Conservation (phyloP, 768 basidiomycete species). For the Trametes sanguinea region DNA sequence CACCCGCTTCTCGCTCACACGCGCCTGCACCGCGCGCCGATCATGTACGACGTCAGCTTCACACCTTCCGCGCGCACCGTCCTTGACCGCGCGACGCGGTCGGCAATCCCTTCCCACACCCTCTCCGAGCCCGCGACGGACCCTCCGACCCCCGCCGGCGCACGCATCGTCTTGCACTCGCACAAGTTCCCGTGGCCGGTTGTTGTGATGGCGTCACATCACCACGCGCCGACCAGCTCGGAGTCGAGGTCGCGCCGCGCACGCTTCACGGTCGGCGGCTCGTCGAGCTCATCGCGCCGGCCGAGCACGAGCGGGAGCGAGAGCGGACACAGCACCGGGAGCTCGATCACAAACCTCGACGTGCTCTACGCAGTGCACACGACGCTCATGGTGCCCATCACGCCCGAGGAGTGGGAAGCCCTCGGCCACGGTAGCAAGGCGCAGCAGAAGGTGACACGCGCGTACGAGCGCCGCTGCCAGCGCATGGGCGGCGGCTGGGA, state of each 20-base stretch:
- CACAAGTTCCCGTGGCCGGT: constrained; percentile 66
- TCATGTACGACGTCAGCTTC: constrained; percentile 59
- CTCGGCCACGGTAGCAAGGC: constrained; percentile 56
- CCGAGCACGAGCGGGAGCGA: constrained; percentile 22
- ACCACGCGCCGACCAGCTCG: constrained; percentile 3
- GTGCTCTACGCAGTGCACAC: constrained; percentile 61
- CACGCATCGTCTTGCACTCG: constrained; percentile 52
- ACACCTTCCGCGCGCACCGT: constrained; percentile 60
- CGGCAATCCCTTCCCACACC: constrained; percentile 55
- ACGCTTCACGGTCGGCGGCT: constrained; percentile 34
- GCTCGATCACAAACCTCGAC: constrained; percentile 59
- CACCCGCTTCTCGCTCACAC: constrained; percentile 64
- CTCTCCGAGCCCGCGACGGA: constrained; percentile 67
- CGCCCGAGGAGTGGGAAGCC: constrained; percentile 63
- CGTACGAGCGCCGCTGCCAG: constrained; percentile 64
- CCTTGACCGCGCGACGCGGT: constrained; percentile 54
- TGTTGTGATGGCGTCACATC: constrained; percentile 41
- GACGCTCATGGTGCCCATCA: constrained; percentile 56
- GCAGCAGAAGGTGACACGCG: constrained; percentile 59
- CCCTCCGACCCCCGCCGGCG: constrained; percentile 49
- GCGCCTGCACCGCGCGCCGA: constrained; percentile 57
- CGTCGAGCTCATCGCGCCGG: constrained; percentile 27
- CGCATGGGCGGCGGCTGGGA: constrained; percentile 68
- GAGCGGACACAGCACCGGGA: neutral
- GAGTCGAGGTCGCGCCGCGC: constrained; percentile 19